Evolutionary conservation across 805 yeast genomes (phyloP), one percentile per base, ranked within the genome.

Genomic region (Lipomyces yamadae): DNA sequence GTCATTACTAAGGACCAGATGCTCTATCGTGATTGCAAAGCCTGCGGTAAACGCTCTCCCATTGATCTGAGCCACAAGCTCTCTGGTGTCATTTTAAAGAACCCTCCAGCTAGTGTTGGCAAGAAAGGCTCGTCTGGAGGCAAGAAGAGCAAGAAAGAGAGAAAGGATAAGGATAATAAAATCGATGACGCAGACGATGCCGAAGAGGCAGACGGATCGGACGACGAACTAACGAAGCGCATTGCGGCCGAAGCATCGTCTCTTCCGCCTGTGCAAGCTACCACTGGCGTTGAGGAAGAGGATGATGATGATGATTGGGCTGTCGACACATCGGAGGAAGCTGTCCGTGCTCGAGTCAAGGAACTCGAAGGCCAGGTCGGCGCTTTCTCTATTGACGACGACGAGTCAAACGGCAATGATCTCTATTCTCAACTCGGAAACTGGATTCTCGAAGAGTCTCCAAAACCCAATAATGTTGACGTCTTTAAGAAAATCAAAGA

Each of bases 281-380:
- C 56, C 48, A 85, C 85, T 60, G 85, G 86, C 67, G 24, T 24
- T 24, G 87, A 85, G 68, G 83, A 80, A 58, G 76, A 72, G 32
- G 89, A 90, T 63, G 88, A 88, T 71, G 97, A 92, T 76, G 98
- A 91, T 73, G 97, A 91, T 72, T 94, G 98, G 98, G 92, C 97
- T 24, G 97, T 93, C 55, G 99, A 94, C 79, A 91, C 93, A 85
- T 90, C 97, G 59, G 95, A 91, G 78, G 98, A 92, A 81, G 98
- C 98, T 66, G 91, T 94, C 71, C 88, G 89, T 76, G 92, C 90
- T 57, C 90, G 99, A 81, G 97, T 97, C 56, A 81, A 86, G 74
- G 96, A 91, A 78, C 83, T 92, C 72, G 96, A 92, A 79, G 81
- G 85, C 66, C 74, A 80, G 48, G 70, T 72, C 29, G 68, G 66